Base-by-base conservation (phyloP, 306 rosid species). In the Lagenaria siceraria region DNA sequence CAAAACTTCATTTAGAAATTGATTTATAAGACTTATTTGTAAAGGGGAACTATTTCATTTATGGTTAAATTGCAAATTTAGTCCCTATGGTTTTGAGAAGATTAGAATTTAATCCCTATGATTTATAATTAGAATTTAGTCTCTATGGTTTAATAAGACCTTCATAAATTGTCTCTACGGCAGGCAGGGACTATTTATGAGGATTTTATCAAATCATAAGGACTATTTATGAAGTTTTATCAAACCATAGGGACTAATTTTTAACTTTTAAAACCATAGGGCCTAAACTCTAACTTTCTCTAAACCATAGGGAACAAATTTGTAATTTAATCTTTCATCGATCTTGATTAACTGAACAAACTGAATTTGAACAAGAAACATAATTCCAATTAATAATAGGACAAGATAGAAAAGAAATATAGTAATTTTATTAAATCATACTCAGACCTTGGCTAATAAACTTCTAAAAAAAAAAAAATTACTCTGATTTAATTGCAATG, bases 401-500 rank as follows among this genome's bases (percentile, higher is more conserved):
- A 69, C 36, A 42, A 12, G 18, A 22, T 42, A 43, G 53, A 21
- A 71, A 38, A 71, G 21, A 2, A 48, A 46, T 46, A 71, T 71
- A 24, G 4, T 24, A 15, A 15, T 25, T 71, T 25, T 14, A 25
- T 25, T 71, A 48, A 71, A 71, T 15, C 42, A 17, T 46, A 46
- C 17, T 48, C 42, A 71, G 58, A 71, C 42, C 56, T 48, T 14
- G 4, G 40, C 76, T 24, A 15, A 4, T n/a, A 48, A 48, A 71
- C 76, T 43, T 69, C 75, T 48, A 14, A 71, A 46, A 4, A 4
- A 4, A 4, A 21, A 13, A 69, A 0, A 46, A 22, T 27, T 24
- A 71, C 40, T 25, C 29, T 13, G 35, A 69, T 69, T 42, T 42
- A 40, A 76, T 79, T 56, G 77, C 83, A 79, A 60, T 71, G 77